These are phyloP conservation scores for Phialophora verrucosa DNA, from an alignment of 2,329 filamentous ascomycete species.

Conservation along the genomic window DNA sequence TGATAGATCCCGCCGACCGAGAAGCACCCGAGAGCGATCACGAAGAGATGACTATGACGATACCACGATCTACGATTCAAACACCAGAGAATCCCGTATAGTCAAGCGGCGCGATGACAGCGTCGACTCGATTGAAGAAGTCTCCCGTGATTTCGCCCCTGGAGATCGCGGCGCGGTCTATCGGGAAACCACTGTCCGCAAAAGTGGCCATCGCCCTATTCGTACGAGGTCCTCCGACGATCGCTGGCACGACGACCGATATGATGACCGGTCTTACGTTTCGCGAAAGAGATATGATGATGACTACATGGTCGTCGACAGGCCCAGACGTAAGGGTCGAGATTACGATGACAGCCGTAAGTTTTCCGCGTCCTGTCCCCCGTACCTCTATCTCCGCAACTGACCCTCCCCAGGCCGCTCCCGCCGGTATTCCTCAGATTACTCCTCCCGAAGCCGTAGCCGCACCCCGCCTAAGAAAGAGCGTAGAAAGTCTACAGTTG, in stretches of 20 bases:
- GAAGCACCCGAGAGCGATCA: constrained; percentile 37
- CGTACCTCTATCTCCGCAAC: constrained; percentile 6
- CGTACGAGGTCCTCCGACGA: constrained; percentile 43
- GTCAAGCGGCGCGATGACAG: constrained; percentile 69
- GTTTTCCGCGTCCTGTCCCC: constrained; percentile 35
- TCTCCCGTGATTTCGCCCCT: constrained; percentile 82
- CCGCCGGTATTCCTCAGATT: constrained; percentile 43
- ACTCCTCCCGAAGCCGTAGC: constrained; percentile 48
- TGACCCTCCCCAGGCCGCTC: constrained; percentile 32
- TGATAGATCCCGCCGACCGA: constrained; percentile 58
- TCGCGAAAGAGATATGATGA: constrained; percentile 51
- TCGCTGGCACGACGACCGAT: constrained; percentile 47
- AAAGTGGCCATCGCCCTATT: constrained; percentile 43
- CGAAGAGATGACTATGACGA: constrained; percentile 37
- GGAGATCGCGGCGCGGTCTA: constrained; percentile 57
- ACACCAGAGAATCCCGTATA: constrained; percentile 37
- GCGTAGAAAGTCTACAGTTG: constrained; percentile 55
- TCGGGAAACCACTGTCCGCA: constrained; percentile 44
- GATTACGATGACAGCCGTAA: constrained; percentile 42
- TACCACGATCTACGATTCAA: constrained; percentile 34
- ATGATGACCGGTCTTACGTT: constrained; percentile 51
- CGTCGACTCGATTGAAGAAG: constrained; percentile 77
- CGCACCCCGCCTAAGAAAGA: constrained; percentile 45
- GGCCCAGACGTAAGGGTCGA: constrained; percentile 24
- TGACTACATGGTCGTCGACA: constrained; percentile 45